These are phyloP conservation scores for Solanum chiquidenum DNA, from an alignment of 257 asterid species.

Conservation along the genomic window DNA sequence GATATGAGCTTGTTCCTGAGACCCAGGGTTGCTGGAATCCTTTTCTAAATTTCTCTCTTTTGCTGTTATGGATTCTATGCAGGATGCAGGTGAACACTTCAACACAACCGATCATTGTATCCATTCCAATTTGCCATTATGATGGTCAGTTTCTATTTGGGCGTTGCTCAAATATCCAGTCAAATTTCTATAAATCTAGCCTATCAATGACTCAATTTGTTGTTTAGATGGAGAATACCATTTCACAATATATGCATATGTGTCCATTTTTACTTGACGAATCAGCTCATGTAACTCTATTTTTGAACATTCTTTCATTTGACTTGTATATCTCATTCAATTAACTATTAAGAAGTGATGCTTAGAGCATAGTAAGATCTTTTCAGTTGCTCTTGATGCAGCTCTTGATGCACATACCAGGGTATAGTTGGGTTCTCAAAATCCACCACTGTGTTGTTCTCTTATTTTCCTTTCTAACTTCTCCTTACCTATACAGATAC, in stretches of 20 bases:
- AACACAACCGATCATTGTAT: conserved; percentile 78
- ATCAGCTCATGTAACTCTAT: not conserved
- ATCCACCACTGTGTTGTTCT: not conserved
- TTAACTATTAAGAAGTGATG: not conserved
- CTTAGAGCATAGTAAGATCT: not conserved
- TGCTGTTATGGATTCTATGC: conserved; percentile 13
- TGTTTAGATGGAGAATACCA: not conserved
- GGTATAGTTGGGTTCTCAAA: not conserved
- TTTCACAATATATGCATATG: not conserved
- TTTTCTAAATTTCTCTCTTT: not conserved
- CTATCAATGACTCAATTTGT: not conserved
- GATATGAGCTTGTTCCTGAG: not conserved
- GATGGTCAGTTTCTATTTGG: conserved; percentile 53
- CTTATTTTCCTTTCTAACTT: not conserved
- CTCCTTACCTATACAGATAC: conserved; percentile 38
- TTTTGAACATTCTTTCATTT: not conserved
- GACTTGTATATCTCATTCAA: not conserved
- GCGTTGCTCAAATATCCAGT: not conserved
- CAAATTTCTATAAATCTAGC: not conserved
- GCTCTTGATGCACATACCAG: not conserved
- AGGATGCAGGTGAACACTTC: conserved; percentile 96
- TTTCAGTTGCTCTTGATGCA: not conserved
- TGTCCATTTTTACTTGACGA: not conserved
- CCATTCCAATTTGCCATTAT: conserved; percentile 72
- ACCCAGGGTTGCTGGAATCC: not conserved